Base-by-base conservation (phyloP, 2,329 filamentous ascomycete genomes). In the Elsinoe batatas region DNA sequence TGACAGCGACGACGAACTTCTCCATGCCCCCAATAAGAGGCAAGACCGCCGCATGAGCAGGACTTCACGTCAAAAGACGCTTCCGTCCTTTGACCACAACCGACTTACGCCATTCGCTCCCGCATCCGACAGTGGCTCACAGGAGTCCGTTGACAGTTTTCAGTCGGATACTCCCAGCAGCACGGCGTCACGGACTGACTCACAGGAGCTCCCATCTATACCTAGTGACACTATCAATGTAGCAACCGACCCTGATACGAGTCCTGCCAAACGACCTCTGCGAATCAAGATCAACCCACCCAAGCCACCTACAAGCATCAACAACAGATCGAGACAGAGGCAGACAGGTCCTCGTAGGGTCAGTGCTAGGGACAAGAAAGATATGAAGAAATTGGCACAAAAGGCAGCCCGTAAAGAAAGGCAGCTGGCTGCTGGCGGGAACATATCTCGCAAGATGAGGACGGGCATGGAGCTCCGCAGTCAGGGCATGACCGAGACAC, bases 1-100 rank as follows among this genome's bases (percentile, higher is more conserved):
- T 15, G 76, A 79, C 59, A 74, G 72, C 51, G 76, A 79, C 13
- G 75, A 78, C 18, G 75, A 76, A 8, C 63, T 63, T 22, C 63
- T 69, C 18, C 60, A 66, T 54, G 75, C 72, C 5, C 75, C 77
- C n/a, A 76, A 73, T 58, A 80, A 80, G 68, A 75, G 76, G 61
- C 72, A 74, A 57, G 73, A 74, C 40, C 71, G 74, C 30, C 68
- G 74, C 5, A 69, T 71, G 51, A 72, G 73, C 49, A 68, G 71
- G 61, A 71, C 72, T 55, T 69, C 71, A n/a, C 69, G 71, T 67
- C 69, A 58, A 53, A 58, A 44, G 62, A 64, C 56, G 56, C 62
- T 35, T 11, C 58, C 60, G 60, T 38, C 63, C 49, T 54, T 61
- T 50, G 54, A 55, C 15, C 61, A 58, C 63, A 64, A 59, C 57